A percentile compares a stretch with the other conserved stretches of the same genome.
These are phyloP conservation scores for Teratosphaeria viscida DNA, from an alignment of 2,329 filamentous ascomycete species.

Conservation along the genomic window DNA sequence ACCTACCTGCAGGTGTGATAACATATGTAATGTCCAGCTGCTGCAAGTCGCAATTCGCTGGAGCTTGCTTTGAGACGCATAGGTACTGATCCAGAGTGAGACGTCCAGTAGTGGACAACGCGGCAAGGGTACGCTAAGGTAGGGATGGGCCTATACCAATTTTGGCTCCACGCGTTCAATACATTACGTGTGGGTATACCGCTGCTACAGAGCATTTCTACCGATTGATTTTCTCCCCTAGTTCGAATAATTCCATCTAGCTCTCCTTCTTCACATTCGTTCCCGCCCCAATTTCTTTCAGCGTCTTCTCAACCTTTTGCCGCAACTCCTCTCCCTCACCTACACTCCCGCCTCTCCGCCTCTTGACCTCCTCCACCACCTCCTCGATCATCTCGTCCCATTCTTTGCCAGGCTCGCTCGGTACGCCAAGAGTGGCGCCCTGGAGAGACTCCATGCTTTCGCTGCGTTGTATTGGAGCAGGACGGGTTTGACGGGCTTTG, in stretches of 20 bases:
- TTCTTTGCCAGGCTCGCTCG: slow-evolving; percentile 63
- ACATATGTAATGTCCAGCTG: no score
- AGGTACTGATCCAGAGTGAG: no score
- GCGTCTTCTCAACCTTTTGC: slow-evolving; percentile 39
- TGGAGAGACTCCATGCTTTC: slow-evolving; percentile 26
- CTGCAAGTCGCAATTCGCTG: no score
- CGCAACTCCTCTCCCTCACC: slow-evolving; percentile 41
- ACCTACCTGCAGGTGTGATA: no score
- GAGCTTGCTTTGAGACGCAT: no score
- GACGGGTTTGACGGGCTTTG: slow-evolving; percentile 19
- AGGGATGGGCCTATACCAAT: no score
- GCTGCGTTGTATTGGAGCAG: slow-evolving; percentile 15
- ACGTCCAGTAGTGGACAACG: no score
- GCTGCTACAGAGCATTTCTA: neutral
- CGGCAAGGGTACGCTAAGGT: no score
- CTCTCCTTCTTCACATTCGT: neutral
- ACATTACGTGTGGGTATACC: neutral
- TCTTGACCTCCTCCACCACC: slow-evolving; percentile 62
- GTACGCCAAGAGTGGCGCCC: slow-evolving; percentile 59
- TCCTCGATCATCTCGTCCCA: slow-evolving; percentile 70
- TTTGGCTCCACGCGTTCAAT: neutral
- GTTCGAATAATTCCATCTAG: neutral
- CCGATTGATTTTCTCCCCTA: neutral
- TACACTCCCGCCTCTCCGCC: slow-evolving; percentile 36
- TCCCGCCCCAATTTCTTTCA: slow-evolving; percentile 12